phyloP scores from a whole-genome alignment of 225 moss, liverwort and hornwort genomes.

The Marchantia paleacea region DNA sequence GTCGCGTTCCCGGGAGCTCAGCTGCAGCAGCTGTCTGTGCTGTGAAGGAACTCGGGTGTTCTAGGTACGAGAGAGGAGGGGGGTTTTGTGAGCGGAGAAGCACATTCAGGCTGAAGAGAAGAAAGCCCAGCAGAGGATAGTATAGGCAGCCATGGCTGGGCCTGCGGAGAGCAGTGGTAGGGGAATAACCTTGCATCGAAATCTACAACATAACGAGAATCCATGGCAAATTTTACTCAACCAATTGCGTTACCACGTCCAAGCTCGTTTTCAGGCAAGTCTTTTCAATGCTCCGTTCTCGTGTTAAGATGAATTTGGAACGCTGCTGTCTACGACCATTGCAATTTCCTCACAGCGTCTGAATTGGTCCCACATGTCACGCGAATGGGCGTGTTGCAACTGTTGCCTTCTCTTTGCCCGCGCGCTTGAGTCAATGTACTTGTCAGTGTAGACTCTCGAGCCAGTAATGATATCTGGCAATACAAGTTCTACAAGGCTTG shows the following conservation, averaged over 20 bases:
- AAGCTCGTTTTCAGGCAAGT: constrained; percentile 31
- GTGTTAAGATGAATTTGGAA: no score
- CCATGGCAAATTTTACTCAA: constrained; percentile 29
- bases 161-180: constrained; percentile 12
- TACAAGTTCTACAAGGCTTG: no score
- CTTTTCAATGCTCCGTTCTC: neutral
- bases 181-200: constrained; percentile 3
- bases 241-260: constrained; percentile 27
- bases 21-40: neutral
- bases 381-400: neutral
- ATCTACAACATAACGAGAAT: neutral
- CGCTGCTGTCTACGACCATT: neutral
- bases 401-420: neutral
- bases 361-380: neutral
- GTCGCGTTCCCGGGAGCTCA: neutral
- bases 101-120: neutral
- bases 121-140: neutral
- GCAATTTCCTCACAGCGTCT: neutral
- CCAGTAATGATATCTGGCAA: no score
- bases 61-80: neutral
- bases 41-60: neutral
- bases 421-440: neutral
- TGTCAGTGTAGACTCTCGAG: no score
- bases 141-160: constrained; percentile 35
- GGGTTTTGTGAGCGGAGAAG: constrained; percentile 24